Percentiles rank a stretch among this genome's conserved stretches.
Evolutionary conservation across 345 rosid genomes (phyloP).

Genomic region (Acer campestre): DNA sequence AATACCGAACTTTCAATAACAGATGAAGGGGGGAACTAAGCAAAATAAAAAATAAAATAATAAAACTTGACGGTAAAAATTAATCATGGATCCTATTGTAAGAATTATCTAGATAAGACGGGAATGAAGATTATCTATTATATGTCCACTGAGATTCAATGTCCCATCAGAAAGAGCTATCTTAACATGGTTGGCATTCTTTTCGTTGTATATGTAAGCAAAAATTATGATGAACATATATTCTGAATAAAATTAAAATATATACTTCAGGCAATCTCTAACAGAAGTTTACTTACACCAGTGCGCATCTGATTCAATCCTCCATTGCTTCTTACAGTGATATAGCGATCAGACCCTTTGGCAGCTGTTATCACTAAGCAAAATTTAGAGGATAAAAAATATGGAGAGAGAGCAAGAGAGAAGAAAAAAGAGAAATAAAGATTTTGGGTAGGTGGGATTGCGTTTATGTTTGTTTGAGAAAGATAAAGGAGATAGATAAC

Average conservation of each 20-base stretch:
- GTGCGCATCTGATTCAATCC: conserved; percentile 98
- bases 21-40: background rate
- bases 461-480: background rate
- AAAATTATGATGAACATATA: background rate
- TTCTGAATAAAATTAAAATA: background rate
- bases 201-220: background rate
- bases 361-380: conserved; percentile 46
- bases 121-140: background rate
- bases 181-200: background rate
- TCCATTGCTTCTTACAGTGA: conserved; percentile 92
- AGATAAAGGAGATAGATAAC: background rate
- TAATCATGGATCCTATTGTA: background rate
- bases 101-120: background rate
- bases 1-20: conserved; percentile 11
- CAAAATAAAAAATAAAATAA: background rate
- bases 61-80: background rate
- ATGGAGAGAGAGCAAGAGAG: background rate
- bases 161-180: background rate
- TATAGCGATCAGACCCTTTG: conserved; percentile 49
- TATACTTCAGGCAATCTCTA: background rate
- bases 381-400: conserved; percentile 11
- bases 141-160: background rate
- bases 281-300: conserved; percentile 67
- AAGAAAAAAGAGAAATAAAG: background rate
- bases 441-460: background rate